Base-by-base conservation (phyloP, 2,329 filamentous ascomycete species). In the Ceratocystis destructans region DNA sequence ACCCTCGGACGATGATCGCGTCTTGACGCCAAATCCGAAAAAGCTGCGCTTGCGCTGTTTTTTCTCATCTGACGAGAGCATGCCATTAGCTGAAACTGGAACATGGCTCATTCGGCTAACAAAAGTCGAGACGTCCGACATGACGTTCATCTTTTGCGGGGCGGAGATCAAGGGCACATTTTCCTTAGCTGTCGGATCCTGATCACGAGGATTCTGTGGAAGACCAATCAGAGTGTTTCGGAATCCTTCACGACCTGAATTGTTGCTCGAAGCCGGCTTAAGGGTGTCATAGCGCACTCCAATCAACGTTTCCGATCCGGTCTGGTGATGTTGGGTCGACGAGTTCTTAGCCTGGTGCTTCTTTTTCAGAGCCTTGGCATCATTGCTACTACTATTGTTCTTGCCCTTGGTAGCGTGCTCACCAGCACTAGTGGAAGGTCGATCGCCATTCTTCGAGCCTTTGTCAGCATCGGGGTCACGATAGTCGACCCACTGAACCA, bases 401-500 rank as follows among this genome's bases (percentile, higher is more conserved):
- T 79, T 81, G 72, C 78, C 81, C 71, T 79, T 80, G 17, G 72
- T 62, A 22, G 31, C 63, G 20, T 61, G 48, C 33, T 61, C 66
- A 5, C 55, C 62, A 6, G 55, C 66, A 22, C 61, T 64, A 31
- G 64, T 64, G 33, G 64, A 46, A 7, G 69, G 70, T 45, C 70
- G 64, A 64, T 77, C 77, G 25, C 72, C 46, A 46, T 61, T 53
- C 55, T 68, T 66, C 20, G 81, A 79, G 2, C 62, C 66, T 44
- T 64, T 61, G 67, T 82, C 84, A 12, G 88, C 81, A 17, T 83
- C 79, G 1, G 81, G 78, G 50, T 88, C 85, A 64, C 80, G 81
- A 72, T 83, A 86, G 71, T 96, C 90, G 50, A 96, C 92, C 80
- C 95, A 96, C 70, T 90, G 87, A 68, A 97, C 78, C 50, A 99